Evolutionary conservation across 140 eudicot species (phyloP), one percentile per base, ranked within the genome.

Genomic region (Flaveria floridana): DNA sequence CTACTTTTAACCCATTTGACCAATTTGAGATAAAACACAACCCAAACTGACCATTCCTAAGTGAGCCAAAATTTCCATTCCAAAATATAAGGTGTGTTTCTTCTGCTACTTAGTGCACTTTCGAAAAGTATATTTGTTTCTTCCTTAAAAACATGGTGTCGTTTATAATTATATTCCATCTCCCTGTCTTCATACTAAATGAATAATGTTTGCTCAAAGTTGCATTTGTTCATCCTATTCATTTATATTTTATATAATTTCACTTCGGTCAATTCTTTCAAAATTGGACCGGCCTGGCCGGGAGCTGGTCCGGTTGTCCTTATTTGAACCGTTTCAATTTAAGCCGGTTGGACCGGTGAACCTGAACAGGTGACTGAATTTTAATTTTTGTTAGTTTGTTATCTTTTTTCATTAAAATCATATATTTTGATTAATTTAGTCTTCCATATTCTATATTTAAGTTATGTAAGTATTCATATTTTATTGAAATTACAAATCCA

Each of bases 201-300:
- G 46, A 48, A 64, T 53, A 63, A 23, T 71, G 21, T 63, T 71
- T 51, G 47, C 57, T 48, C 57, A 61, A 73, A 52, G n/a, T 41
- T 72, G 62, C 23, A 30, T 28, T 46, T 25, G 46, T 67, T 58
- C 59, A 25, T 58, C 58, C 55, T 65, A 30, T 65, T 50, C 70
- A 14, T 18, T 30, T 64, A 70, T 71, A 42, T 52, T 62, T n/a
- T 62, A 50, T 72, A 66, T 78, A 68, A 42, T 62, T 56, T 71
- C 34, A 67, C 67, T 26, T 44, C 10, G 58, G 9, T 68, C 11
- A 55, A 34, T 34, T 34, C 41, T 34, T 34, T 34, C 41, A 34
- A 34, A 34, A 6, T 5, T 34, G 41, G 7, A 34, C 41, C 41
- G 7, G 7, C 7, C 41, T 1, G 41, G 39, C 39, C 39, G 7